Evolutionary conservation across 1,284 basidiomycete genomes (phyloP).

Genomic region (Xerocomus amazonicus): DNA sequence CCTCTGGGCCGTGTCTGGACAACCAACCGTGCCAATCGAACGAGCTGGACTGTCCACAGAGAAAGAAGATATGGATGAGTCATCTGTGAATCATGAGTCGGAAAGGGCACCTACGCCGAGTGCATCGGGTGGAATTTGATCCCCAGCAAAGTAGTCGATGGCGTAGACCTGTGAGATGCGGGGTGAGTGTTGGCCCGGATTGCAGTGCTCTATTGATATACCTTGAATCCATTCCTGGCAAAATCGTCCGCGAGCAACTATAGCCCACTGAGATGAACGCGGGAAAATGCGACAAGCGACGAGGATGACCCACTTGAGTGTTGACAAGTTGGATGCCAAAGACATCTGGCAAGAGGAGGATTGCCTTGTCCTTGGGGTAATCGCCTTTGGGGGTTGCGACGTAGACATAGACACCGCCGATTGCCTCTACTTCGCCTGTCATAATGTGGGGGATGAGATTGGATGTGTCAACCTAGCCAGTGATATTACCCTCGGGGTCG

Average conservation of each 20-base stretch:
- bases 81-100: neutral
- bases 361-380: slow-evolving; percentile 53
- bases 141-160: slow-evolving; percentile 45
- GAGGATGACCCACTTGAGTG: slow-evolving; percentile 46
- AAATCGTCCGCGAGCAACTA: slow-evolving; percentile 71
- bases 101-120: slow-evolving; percentile 10
- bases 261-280: neutral
- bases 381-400: slow-evolving; percentile 46
- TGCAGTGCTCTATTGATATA: slow-evolving; percentile 18
- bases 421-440: slow-evolving; percentile 26
- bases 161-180: slow-evolving; percentile 39
- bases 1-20: slow-evolving; percentile 40
- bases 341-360: slow-evolving; percentile 59
- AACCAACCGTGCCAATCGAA: slow-evolving; percentile 53
- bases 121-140: slow-evolving; percentile 32
- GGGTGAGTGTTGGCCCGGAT: neutral
- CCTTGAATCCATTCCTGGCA: slow-evolving; percentile 69
- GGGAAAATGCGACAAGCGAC: too few species aligned
- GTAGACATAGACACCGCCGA: slow-evolving; percentile 50
- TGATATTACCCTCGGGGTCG: slow-evolving; percentile 16
- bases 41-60: neutral
- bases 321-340: slow-evolving; percentile 49
- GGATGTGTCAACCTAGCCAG: neutral
- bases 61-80: neutral
- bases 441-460: neutral